These are phyloP conservation scores for Triangularia setosa DNA, from an alignment of 2,329 filamentous ascomycete species.

Conservation along the genomic window DNA sequence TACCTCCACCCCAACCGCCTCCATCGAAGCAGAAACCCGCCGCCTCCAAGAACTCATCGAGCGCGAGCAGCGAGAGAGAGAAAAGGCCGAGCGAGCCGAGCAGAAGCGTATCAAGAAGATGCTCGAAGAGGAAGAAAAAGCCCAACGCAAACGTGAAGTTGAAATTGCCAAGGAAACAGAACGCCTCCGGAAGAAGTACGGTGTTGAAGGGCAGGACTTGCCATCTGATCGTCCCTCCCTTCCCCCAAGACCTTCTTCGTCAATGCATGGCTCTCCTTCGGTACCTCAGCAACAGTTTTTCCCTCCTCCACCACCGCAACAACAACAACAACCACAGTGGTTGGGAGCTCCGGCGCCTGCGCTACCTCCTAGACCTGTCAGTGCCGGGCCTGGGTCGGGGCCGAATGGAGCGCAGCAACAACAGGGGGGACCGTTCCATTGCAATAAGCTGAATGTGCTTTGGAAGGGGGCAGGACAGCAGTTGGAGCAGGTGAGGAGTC, in stretches of 20 bases:
- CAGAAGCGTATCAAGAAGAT: constrained; percentile 59
- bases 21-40: constrained; percentile 72
- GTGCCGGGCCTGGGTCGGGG: constrained; percentile 39
- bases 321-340: constrained; percentile 22
- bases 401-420: constrained; percentile 21
- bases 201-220: constrained; percentile 48
- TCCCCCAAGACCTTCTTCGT: constrained; percentile 1
- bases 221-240: constrained; percentile 26
- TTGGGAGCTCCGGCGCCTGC: constrained; percentile 13
- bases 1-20: constrained; percentile 28
- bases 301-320: constrained; percentile 6
- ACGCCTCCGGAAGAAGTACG: constrained; percentile 66
- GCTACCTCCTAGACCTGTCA: constrained; percentile 45
- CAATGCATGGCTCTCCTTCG: not conserved
- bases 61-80: constrained; percentile 52
- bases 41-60: constrained; percentile 59
- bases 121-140: constrained; percentile 63
- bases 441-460: constrained; percentile 20
- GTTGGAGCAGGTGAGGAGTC: constrained; percentile 19
- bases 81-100: constrained; percentile 52
- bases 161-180: constrained; percentile 79
- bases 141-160: constrained; percentile 51
- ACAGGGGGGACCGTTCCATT: constrained; percentile 26
- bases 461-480: constrained; percentile 20
- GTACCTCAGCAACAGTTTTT: not conserved